Evolutionary conservation across 148 eudicot genomes (phyloP), one percentile per base, ranked within the genome.

Genomic region (Chenopodium formosanum): DNA sequence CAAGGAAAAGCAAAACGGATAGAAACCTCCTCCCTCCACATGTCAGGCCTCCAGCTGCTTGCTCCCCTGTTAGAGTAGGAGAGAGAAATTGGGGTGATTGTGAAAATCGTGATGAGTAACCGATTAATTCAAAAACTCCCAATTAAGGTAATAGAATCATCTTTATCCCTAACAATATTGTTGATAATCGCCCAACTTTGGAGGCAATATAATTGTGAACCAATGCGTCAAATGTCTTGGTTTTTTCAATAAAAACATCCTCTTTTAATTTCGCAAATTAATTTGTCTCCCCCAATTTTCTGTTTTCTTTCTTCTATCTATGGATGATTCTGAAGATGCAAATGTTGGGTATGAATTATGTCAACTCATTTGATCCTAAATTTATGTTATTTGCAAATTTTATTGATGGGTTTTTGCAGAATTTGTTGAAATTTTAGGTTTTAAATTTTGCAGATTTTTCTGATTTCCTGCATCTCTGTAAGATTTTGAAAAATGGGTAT

Each of bases 131-230:
- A 16, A 46, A 62, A 74, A 69, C 68, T n/a, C 76, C 86, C 83
- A 84, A 70, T n/a, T 80, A 76, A 69, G 80, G 83, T 70, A 60
- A 84, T 71, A 77, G 44, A 76, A 63, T 80, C 69, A 29, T 70
- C 80, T 70, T 34, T 60, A 66, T 31, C 79, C 62, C 20, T 78
- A 27, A 68, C 9, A 22, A 76, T 62, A 23, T 40, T 47, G 20
- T 73, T 66, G 19, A 78, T 60, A 19, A 73, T 73, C 67, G 9
- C 23, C 78, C 81, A 44, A 52, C 25, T 85, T 84, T 62, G 34
- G 72, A 40, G 63, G 74, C 70, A 81, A n/a, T 9, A 20, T 25
- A 78, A 78, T 31, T 78, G 82, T 68, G 80, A 47, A 11, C 29
- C 58, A n/a, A 60, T 70, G 78, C 27, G 1, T 23, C 0, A 76